Evolutionary conservation across 306 rosid species (phyloP), one percentile per base, ranked within the genome.

Genomic region (Castanopsis chinensis): DNA sequence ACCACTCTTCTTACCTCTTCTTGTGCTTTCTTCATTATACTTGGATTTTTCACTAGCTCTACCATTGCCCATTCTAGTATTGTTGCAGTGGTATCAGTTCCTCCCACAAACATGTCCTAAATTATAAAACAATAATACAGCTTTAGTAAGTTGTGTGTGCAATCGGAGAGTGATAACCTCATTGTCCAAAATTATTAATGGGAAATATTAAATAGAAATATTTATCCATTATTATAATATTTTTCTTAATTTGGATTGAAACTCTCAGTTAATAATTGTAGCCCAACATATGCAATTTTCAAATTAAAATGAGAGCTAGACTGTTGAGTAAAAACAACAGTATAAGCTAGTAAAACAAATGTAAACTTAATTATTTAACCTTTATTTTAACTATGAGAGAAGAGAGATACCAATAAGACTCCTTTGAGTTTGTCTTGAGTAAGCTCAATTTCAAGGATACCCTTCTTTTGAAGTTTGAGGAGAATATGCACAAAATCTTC

Each of bases 1-100:
- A 76, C 84, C 61, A 81, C 72, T 43, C 18, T 72, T 69, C 90
- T 76, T 12, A 76, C 59, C 54, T 84, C 88, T 55, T 84, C 70
- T 57, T 87, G 86, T 1, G 49, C 84, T 63, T 79, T 87, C 58
- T 84, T 76, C 88, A 84, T 79, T 27, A 64, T 56, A 2, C 28
- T 5, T 23, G 75, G 85, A 56, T 72, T 79, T 79, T 54, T 79
- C 19, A 52, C 12, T 3, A 84, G 71, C 81, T 87, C 85, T 30
- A 85, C 59, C 83, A 87, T 81, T 25, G 69, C 5, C 90, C 86
- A 84, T 30, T 79, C 82, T 27, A 70, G 18, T 5, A 69, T 3
- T 18, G 88, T 52, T 5, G 81, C 43, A 2, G 72, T 41, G 1
- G 90, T 57, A 17, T 84, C 45, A 64, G 13, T 28, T 64, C 70